Conservation (phyloP, 2,329 filamentous ascomycete species). For the Ceratocystis variospora region DNA sequence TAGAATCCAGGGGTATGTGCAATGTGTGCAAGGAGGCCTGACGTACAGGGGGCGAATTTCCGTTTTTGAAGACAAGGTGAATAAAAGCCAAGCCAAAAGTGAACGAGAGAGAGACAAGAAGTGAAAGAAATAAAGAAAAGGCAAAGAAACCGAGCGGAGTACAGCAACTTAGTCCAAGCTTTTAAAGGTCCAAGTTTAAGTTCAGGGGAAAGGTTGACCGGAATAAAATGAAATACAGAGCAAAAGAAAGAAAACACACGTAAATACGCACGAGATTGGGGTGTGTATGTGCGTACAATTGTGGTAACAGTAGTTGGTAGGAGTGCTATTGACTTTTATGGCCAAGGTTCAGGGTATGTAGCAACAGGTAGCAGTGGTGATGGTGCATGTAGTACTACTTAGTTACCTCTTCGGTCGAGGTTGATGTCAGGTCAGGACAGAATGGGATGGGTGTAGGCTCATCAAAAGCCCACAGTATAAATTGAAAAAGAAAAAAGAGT, state of each 20-base stretch:
- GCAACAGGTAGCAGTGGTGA: neutral
- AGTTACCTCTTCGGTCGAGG: neutral
- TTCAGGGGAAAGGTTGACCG: neutral
- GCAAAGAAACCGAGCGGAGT: neutral
- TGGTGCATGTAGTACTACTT: neutral
- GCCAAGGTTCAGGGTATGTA: neutral
- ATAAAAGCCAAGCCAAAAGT: neutral
- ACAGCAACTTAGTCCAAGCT: neutral
- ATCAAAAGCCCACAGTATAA: neutral
- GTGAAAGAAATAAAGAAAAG: neutral
- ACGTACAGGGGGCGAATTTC: constrained; percentile 6
- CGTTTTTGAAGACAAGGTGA: constrained; percentile 2
- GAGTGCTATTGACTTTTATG: neutral
- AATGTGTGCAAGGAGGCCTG: constrained; percentile 6
- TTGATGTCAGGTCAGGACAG: constrained; percentile 1
- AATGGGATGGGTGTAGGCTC: neutral
- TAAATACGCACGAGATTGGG: neutral
- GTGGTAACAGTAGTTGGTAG: neutral
- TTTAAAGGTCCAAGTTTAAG: neutral
- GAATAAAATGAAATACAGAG: neutral
- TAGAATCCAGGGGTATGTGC: constrained; percentile 2
- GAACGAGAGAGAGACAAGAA: neutral
- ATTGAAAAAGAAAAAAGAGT: too few relatives aligned
- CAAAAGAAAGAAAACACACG: neutral
- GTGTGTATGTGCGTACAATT: neutral